Evolutionary conservation across 371 early-diverging fungal species (phyloP).

Genomic region (Mucor irregularis): DNA sequence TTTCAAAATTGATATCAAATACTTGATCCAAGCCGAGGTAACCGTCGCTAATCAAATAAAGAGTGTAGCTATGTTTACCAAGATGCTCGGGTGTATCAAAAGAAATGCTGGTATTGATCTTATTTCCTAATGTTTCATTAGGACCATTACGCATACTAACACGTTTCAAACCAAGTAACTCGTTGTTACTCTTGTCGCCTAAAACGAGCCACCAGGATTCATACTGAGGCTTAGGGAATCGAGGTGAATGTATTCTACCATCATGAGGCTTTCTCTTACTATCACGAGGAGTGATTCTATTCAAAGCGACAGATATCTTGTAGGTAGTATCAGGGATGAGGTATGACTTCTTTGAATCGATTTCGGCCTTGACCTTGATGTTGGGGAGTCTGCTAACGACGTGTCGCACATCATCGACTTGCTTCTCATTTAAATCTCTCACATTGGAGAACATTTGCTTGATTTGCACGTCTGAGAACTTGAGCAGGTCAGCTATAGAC

Average conservation of each 20-base stretch:
- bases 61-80: slow-evolving; percentile 60
- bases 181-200: slow-evolving; percentile 64
- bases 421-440: slow-evolving; percentile 31
- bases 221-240: slow-evolving; percentile 87
- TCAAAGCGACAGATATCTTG: slow-evolving; percentile 49
- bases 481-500: slow-evolving; percentile 48
- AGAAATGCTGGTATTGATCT: slow-evolving; percentile 42
- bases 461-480: slow-evolving; percentile 51
- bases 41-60: slow-evolving; percentile 76
- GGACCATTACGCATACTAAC: slow-evolving; percentile 67
- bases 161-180: slow-evolving; percentile 77
- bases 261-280: slow-evolving; percentile 48
- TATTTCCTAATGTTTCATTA: slow-evolving; percentile 45
- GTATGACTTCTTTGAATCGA: slow-evolving; percentile 46
- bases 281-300: slow-evolving; percentile 29
- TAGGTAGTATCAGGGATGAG: slow-evolving; percentile 50
- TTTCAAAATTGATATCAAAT: slow-evolving; percentile 56
- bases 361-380: slow-evolving; percentile 47
- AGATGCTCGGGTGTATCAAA: slow-evolving; percentile 70
- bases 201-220: slow-evolving; percentile 91
- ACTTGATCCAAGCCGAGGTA: slow-evolving; percentile 81
- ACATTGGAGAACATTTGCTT: slow-evolving; percentile 51
- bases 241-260: slow-evolving; percentile 69
- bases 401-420: slow-evolving; percentile 45
- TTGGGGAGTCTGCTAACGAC: slow-evolving; percentile 62